Evolutionary conservation across 257 asterid species (phyloP).

Genomic region (Salvia hispanica): DNA sequence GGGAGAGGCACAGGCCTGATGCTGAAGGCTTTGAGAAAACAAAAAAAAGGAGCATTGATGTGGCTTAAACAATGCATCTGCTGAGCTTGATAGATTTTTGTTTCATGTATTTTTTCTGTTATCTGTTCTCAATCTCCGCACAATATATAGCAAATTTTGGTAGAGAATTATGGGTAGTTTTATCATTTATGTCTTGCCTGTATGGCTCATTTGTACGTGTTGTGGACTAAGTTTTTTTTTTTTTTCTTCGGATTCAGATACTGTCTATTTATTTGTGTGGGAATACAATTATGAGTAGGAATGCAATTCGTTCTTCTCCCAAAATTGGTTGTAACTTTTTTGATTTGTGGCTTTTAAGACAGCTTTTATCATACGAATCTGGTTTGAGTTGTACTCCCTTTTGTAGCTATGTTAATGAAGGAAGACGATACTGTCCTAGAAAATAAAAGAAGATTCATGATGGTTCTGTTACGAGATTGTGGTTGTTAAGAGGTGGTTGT

Average conservation of each 20-base stretch:
- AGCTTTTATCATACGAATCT: neutral
- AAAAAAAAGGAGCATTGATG: constrained; percentile 22
- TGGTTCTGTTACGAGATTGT: neutral
- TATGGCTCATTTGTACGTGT: constrained; percentile 36
- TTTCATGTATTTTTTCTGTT: constrained; percentile 17
- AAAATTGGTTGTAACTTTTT: no score
- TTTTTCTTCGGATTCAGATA: constrained; percentile 8
- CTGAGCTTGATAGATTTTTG: constrained; percentile 37
- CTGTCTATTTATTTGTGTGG: constrained; percentile 33
- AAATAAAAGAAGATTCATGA: neutral
- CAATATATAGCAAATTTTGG: constrained; percentile 54
- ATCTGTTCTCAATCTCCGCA: constrained; percentile 28
- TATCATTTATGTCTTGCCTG: constrained; percentile 12
- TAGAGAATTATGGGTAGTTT: constrained; percentile 40
- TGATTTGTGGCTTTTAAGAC: no score
- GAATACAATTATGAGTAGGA: constrained; percentile 13
- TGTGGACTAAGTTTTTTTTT: constrained; percentile 8
- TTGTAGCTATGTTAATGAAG: neutral
- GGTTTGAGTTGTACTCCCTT: no score
- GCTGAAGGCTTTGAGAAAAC: constrained; percentile 24
- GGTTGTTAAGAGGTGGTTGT: neutral
- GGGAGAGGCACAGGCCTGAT: constrained; percentile 33
- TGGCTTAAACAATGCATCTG: constrained; percentile 29
- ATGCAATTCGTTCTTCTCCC: constrained; percentile 14
- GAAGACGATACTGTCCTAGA: no score